Evolutionary conservation across 345 rosid genomes (phyloP), one percentile per base, ranked within the genome.

Genomic region (Clarkia xantiana): DNA sequence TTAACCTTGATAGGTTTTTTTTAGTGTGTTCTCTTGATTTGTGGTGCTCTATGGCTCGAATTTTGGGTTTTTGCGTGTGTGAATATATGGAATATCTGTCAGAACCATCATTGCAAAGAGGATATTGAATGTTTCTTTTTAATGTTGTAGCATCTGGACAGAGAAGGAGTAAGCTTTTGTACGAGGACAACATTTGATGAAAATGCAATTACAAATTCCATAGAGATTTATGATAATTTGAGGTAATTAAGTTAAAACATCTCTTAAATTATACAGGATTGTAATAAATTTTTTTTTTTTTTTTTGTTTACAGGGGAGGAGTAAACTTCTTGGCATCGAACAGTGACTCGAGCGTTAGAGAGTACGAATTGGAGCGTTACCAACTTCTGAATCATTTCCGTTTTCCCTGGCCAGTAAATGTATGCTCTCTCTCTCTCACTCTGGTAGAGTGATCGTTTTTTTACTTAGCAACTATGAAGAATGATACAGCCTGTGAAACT

Each of bases 371-470:
- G 58, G 80, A 76, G 63, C 63, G 64, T 50, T 80, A 54, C 67
- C 78, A 74, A 61, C 75, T 70, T 19, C 34, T 68, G 55, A 77
- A 74, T 46, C 75, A 70, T 56, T 61, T 63, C 34, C 55, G 45
- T 34, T 72, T 74, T 58, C 76, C 71, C 12, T 80, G 86, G 86
- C 76, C 86, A 36, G 82, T 80, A 54, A 80, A 80, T 70, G 83
- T 76, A 53, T 67, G 78, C 44, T 45, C 20, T 13, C 47, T 45
- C 9, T 11, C 14, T 44, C 19, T 44, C 14, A 5, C 18, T 3
- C 1, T 14, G 2, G 6, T 14, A 14, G 19, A 2, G 6, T 42
- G 25, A 43, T n/a, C n/a, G n/a, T n/a, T n/a, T n/a, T n/a, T n/a
- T n/a, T n/a, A n/a, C n/a, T n/a, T n/a, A n/a, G n/a, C n/a, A n/a